Base-by-base conservation (phyloP, 768 basidiomycete genomes). In the Mycena galericulata region DNA sequence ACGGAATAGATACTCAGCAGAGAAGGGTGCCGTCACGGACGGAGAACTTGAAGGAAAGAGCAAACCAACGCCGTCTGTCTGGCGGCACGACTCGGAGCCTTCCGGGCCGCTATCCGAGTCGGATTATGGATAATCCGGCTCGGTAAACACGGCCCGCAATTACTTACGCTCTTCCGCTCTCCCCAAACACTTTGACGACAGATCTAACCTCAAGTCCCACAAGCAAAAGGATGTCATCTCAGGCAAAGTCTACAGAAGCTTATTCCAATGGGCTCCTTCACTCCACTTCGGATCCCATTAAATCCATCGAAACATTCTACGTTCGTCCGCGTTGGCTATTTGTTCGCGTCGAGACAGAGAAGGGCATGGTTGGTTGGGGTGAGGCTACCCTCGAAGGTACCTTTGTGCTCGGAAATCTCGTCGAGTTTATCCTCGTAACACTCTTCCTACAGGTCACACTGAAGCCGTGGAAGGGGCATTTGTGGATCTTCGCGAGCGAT, bases 291-390 rank as follows among this genome's bases (percentile, higher is more conserved):
- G 67, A 72, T 43, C 36, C 43, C 3, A 72, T 72, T 38, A 26
- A 34, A 46, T 61, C 67, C 26, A 72, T 72, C 54, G 70, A 89
- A 87, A 79, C 83, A 14, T 92, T 93, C 78, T 89, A 89, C 67
- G 81, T 92, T n/a, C 87, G 88, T 18, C 90, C 91, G 0, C 83
- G 90, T 38, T 92, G 91, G 92, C 80, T 93, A 5, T 92, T 93
- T 72, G 88, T 92, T 29, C 85, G 90, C 10, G 85, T 92, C n/a
- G 87, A 88, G 70, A 91, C 90, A 1, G 81, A 83, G 6, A 85
- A 88, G 46, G 90, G 88, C 0, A 76, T 88, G 27, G 84, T 92
- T 30, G 91, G 92, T 34, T 93, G 92, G 90, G 92, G 92, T 14
- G 92, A 92, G 76, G 88, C 83, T 29, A 92, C 91, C 0, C 84